A percentile compares a stretch with the other conserved stretches of the same genome.
Conservation (phyloP, 257 asterid genomes). For the Knoxia roxburghii region DNA sequence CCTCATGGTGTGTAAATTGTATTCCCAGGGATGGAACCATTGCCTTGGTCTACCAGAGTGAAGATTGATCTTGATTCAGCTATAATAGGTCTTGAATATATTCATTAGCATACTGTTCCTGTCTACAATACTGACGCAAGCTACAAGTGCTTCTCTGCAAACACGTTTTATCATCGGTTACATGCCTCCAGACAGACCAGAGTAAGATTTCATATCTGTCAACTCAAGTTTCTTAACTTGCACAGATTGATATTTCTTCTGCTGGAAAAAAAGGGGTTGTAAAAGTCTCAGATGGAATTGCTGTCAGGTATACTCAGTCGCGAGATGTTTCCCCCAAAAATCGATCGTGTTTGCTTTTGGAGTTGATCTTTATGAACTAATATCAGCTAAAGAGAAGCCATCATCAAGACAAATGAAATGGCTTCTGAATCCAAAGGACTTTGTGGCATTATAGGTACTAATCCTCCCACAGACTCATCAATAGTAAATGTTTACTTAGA, state of each 20-base stretch:
- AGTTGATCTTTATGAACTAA: slow-evolving; percentile 67
- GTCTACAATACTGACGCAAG: slow-evolving; percentile 74
- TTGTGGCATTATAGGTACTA: slow-evolving; percentile 61
- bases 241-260: not conserved
- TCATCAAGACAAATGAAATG: slow-evolving; percentile 48
- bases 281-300: not conserved
- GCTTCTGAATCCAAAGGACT: slow-evolving; percentile 67
- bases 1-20: not conserved
- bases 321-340: slow-evolving; percentile 73
- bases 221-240: not conserved
- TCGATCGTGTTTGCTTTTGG: slow-evolving; percentile 86
- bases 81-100: slow-evolving; percentile 92
- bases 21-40: slow-evolving; percentile 41
- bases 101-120: slow-evolving; percentile 88
- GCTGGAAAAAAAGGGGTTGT: not conserved
- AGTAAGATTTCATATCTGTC: too few relatives aligned
- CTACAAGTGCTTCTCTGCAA: slow-evolving; percentile 60
- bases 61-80: slow-evolving; percentile 91
- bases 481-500: not conserved
- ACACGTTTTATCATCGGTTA: slow-evolving; percentile 84
- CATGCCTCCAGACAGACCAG: slow-evolving; percentile 95
- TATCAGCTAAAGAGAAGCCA: slow-evolving; percentile 79
- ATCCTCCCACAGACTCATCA: not conserved
- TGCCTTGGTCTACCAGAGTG: slow-evolving; percentile 69
- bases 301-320: slow-evolving; percentile 63